A percentile compares a stretch with the other conserved stretches of the same genome.
Evolutionary conservation across 306 rosid species (phyloP).

Genomic region (Rosa lucieae): DNA sequence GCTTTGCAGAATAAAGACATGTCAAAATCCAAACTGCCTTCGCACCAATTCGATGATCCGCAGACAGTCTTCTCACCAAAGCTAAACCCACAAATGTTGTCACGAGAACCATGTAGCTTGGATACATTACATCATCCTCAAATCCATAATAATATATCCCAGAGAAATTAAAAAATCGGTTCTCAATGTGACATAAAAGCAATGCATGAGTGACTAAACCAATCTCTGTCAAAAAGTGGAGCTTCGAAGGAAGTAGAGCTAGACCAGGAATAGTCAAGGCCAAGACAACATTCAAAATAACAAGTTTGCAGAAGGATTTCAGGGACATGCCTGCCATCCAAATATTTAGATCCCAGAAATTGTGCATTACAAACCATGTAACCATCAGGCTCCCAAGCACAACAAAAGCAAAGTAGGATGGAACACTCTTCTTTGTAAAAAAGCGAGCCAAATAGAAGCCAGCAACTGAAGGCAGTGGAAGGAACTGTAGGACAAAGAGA

Average conservation of each 20-base stretch:
- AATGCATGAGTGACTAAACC: conserved; percentile 70
- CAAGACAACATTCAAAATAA: too few species aligned
- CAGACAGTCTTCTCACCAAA: conserved; percentile 70
- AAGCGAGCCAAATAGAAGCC: too few species aligned
- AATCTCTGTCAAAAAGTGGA: conserved; percentile 66
- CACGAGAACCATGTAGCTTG: conserved; percentile 92
- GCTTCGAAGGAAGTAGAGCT: conserved; percentile 77
- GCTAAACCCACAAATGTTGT: conserved; percentile 89
- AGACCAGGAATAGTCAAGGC: conserved; percentile 97
- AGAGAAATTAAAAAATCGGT: conserved; percentile 79
- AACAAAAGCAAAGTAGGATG: too few species aligned
- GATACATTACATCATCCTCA: conserved; percentile 98
- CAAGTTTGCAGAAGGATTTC: too few species aligned
- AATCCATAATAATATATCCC: conserved; percentile 87
- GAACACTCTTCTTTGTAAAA: too few species aligned
- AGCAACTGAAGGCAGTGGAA: too few species aligned
- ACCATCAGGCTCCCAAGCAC: too few species aligned
- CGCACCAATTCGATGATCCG: conserved; percentile 77
- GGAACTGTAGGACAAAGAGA: too few species aligned
- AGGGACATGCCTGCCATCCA: too few species aligned
- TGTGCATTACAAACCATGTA: too few species aligned
- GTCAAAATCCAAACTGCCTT: conserved; percentile 96
- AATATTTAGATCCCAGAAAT: too few species aligned
- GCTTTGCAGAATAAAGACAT: conserved; percentile 85
- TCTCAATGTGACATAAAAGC: conserved; percentile 80